A percentile compares a stretch with the other conserved stretches of the same genome.
These are phyloP conservation scores for Ustilago trichophora DNA, from an alignment of 1,284 basidiomycete genomes.

Conservation along the genomic window DNA sequence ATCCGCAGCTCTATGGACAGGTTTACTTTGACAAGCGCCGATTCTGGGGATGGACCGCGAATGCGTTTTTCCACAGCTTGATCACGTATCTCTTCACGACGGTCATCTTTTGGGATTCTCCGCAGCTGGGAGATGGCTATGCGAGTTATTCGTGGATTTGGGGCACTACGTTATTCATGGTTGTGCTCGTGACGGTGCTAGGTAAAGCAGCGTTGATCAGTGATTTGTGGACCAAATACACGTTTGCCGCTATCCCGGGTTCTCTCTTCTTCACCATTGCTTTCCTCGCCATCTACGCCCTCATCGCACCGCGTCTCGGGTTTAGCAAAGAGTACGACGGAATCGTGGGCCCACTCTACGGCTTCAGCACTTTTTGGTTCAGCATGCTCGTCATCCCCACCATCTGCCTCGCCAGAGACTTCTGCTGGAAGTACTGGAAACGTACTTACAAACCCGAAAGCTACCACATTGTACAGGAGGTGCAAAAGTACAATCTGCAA, in stretches of 20 bases:
- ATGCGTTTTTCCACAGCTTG: constrained; percentile 82
- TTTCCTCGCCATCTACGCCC: constrained; percentile 88
- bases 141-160: constrained; percentile 96
- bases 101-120: constrained; percentile 87
- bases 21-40: constrained; percentile 58
- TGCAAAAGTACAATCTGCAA: constrained; percentile 89
- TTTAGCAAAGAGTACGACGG: constrained; percentile 81
- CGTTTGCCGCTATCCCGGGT: constrained; percentile 82
- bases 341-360: constrained; percentile 88
- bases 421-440: constrained; percentile 63
- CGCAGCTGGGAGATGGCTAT: constrained; percentile 75
- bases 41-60: constrained; percentile 92
- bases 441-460: constrained; percentile 88
- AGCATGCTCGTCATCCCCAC: constrained; percentile 86
- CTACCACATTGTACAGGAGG: constrained; percentile 96
- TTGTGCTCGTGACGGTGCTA: constrained; percentile 90
- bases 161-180: constrained; percentile 93
- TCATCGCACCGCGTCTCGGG: constrained; percentile 81
- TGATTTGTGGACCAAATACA: constrained; percentile 99
- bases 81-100: constrained; percentile 87
- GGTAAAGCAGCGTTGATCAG: constrained; percentile 97
- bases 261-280: constrained; percentile 94
- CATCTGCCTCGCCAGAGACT: constrained; percentile 85
- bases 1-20: constrained; percentile 86
- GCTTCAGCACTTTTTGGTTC: constrained; percentile 87